These are phyloP conservation scores for Colletotrichum lentis DNA, from an alignment of 2,329 filamentous ascomycete genomes.

Conservation along the genomic window DNA sequence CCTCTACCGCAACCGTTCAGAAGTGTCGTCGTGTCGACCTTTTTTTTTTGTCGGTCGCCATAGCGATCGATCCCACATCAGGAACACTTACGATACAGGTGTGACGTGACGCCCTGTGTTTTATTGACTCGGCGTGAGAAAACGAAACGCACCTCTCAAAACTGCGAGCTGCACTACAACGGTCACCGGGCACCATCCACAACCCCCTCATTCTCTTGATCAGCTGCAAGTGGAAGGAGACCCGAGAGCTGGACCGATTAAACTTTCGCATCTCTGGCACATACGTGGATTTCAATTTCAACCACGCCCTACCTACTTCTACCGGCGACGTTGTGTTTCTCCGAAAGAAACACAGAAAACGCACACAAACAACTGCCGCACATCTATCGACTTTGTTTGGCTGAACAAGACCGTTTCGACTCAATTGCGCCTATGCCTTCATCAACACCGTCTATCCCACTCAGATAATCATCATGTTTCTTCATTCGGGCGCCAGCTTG, in stretches of 20 bases:
- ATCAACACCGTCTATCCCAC: not conserved
- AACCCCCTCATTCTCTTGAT: constrained; percentile 11
- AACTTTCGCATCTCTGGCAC: not conserved
- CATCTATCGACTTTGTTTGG: not conserved
- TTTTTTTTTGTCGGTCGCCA: constrained; percentile 7
- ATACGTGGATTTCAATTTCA: not conserved
- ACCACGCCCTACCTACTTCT: constrained; percentile 3
- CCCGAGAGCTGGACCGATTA: constrained; percentile 18
- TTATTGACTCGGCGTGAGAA: constrained; percentile 9
- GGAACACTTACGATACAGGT: not conserved
- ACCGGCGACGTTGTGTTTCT: not conserved
- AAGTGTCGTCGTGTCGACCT: constrained; percentile 30
- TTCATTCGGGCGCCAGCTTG: constrained; percentile 66
- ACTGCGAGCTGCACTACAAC: constrained; percentile 19
- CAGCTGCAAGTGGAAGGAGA: constrained; percentile 11
- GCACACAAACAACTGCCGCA: not conserved
- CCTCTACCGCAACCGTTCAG: constrained; percentile 27
- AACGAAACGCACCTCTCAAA: not conserved
- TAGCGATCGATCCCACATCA: constrained; percentile 25
- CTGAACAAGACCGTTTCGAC: not conserved
- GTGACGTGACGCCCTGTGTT: constrained; percentile 2
- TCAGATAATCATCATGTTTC: constrained; percentile 57
- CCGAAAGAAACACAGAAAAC: constrained; percentile 22
- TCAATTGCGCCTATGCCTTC: constrained; percentile 15
- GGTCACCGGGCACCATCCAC: not conserved